Percentiles rank a stretch among this genome's conserved stretches.
Conservation (phyloP, 495 filamentous ascomycete genomes). For the Glarea lozoyensis region DNA sequence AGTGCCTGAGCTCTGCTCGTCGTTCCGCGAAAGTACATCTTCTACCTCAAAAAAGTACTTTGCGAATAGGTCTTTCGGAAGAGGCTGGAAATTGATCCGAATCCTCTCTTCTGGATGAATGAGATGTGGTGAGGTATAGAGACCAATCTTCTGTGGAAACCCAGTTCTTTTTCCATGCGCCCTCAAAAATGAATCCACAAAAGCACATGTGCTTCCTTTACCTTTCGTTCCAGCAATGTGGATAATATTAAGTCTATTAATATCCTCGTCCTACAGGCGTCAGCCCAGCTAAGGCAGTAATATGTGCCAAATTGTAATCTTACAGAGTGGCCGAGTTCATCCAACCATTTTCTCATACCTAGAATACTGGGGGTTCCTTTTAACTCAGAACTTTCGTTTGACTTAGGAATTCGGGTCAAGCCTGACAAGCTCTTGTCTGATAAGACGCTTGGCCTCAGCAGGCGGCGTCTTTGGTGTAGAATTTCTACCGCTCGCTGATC, state of each 20-base stretch:
- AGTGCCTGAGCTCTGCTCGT: constrained; percentile 49
- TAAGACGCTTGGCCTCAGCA: too few species aligned
- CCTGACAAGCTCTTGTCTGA: too few species aligned
- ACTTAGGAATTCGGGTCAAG: too few species aligned
- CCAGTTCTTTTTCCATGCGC: constrained; percentile 20
- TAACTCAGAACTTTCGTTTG: too few species aligned
- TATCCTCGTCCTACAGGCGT: constrained; percentile 63
- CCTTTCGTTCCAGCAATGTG: constrained; percentile 92
- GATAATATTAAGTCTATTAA: constrained; percentile 62
- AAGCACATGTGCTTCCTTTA: constrained; percentile 72
- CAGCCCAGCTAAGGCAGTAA: constrained; percentile 26
- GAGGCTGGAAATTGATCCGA: constrained; percentile 62
- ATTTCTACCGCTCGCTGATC: too few species aligned
- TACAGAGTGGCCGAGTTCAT: constrained; percentile 4
- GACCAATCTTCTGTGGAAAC: constrained; percentile 51
- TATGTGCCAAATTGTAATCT: neutral
- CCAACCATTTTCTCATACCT: constrained; percentile 1
- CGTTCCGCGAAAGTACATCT: constrained; percentile 62
- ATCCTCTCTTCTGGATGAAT: constrained; percentile 82
- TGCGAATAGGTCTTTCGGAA: constrained; percentile 69
- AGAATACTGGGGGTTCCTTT: too few species aligned
- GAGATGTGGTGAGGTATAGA: constrained; percentile 81
- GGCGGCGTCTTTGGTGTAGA: too few species aligned
- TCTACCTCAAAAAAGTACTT: constrained; percentile 81
- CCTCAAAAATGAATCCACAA: constrained; percentile 44